Evolutionary conservation across 805 yeast species (phyloP).

Genomic region (Teunomyces aglyptinius): DNA sequence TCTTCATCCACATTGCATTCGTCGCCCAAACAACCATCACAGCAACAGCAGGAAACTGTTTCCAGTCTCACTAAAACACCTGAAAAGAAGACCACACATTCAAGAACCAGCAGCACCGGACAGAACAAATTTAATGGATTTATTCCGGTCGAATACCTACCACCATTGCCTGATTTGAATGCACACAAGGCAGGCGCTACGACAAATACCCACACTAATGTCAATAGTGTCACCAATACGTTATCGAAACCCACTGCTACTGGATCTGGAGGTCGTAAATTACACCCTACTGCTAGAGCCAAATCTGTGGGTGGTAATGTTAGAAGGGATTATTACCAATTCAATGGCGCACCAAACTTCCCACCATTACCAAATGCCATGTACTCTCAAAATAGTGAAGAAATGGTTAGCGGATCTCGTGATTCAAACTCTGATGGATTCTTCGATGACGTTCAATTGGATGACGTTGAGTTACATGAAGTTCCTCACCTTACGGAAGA

Average conservation of each 20-base stretch:
- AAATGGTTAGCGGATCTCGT: conserved; percentile 21
- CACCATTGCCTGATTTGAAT: conserved; percentile 44
- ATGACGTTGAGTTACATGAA: conserved; percentile 29
- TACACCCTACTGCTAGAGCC: conserved; percentile 85
- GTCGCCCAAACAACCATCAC: conserved; percentile 7
- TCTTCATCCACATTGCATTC: conserved; percentile 18
- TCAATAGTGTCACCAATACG: neutral
- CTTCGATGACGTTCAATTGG: conserved; percentile 57
- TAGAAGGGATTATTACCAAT: conserved; percentile 55
- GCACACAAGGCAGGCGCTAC: conserved; percentile 16
- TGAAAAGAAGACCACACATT: conserved; percentile 6
- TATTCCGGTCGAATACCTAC: conserved; percentile 42
- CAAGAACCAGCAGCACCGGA: conserved; percentile 5
- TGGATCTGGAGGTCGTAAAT: conserved; percentile 24
- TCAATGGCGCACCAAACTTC: conserved; percentile 20
- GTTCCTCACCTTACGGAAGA: conserved; percentile 40
- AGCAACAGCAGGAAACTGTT: conserved; percentile 1
- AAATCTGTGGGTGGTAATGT: conserved; percentile 79
- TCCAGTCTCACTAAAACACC: neutral
- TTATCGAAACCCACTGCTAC: conserved; percentile 8
- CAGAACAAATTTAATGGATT: conserved; percentile 34
- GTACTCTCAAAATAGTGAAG: conserved; percentile 47
- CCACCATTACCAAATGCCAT: conserved; percentile 47
- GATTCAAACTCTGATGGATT: conserved; percentile 41
- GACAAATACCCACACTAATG: neutral